Percentiles rank a stretch among this genome's conserved stretches.
phyloP scores from a whole-genome alignment of 2,329 filamentous ascomycete species.

The Septoria linicola region DNA sequence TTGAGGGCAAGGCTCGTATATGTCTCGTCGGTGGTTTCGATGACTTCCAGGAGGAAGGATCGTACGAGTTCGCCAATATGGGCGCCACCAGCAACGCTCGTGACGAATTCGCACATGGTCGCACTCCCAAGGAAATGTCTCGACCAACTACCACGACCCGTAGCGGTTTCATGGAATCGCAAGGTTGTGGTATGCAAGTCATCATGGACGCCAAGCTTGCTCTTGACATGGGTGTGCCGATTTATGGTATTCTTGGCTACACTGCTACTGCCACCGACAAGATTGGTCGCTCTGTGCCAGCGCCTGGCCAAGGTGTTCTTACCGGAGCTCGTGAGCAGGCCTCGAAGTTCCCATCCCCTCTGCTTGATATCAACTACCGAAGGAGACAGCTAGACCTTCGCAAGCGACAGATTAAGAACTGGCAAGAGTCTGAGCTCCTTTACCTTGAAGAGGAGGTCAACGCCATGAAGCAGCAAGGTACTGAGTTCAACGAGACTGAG shows the following conservation, averaged over 20 bases:
- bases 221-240: slow-evolving; percentile 96
- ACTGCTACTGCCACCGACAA: slow-evolving; percentile 98
- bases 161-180: slow-evolving; percentile 99
- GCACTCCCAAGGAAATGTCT: slow-evolving; percentile 96
- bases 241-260: slow-evolving; percentile 89
- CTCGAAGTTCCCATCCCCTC: slow-evolving; percentile 89
- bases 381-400: slow-evolving; percentile 91
- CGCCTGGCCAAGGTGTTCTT: slow-evolving; percentile 93
- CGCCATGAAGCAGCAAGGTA: slow-evolving; percentile 79
- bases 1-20: slow-evolving; percentile 95
- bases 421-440: slow-evolving; percentile 92
- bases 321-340: slow-evolving; percentile 89
- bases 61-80: slow-evolving; percentile 99
- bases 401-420: slow-evolving; percentile 90
- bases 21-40: slow-evolving; percentile 99
- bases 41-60: slow-evolving; percentile 98
- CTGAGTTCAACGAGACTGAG: slow-evolving; percentile 73
- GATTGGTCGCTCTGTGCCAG: slow-evolving; percentile 95
- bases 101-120: slow-evolving; percentile 91
- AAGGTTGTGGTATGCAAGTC: slow-evolving; percentile 96
- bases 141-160: slow-evolving; percentile 93
- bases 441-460: slow-evolving; percentile 90
- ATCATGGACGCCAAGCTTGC: slow-evolving; percentile 98
- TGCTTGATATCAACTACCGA: slow-evolving; percentile 96
- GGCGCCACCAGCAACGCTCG: slow-evolving; percentile 98